Evolutionary conservation across 2,329 filamentous ascomycete species (phyloP), one percentile per base, ranked within the genome.

Genomic region (Ophiocordyceps polyrhachis-furcata): DNA sequence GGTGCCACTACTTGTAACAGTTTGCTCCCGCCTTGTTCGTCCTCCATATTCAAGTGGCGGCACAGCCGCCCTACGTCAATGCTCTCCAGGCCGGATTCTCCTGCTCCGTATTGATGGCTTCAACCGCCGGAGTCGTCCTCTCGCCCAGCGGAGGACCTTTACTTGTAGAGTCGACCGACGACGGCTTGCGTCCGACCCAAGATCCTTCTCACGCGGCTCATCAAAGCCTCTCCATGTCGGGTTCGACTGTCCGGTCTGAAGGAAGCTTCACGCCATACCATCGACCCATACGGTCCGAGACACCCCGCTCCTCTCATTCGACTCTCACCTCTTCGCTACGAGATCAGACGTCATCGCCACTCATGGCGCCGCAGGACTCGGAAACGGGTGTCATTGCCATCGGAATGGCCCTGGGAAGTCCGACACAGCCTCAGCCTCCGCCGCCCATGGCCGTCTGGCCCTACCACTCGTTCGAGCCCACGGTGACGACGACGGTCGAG

Each of bases 341-440:
- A 17, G 40, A 45, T 4, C 41, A 28, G 11, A 8, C 29, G 2
- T n/a, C 19, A 13, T 41, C 44, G 21, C 37, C 11, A 15, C 20
- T 42, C 8, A n/a, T 65, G 44, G 35, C 35, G 9, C 35, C 17
- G 8, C 17, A 17, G 11, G 58, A 55, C 28, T 43, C 50, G 13
- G 51, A 54, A 38, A 55, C 51, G 19, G 54, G 54, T 12, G 49
- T 58, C n/a, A 56, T 57, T 48, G 68, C 65, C 51, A 86, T 87
- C 49, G 83, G 83, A 11, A 79, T 87, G 69, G 82, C 82, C 1
- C 62, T 86, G 46, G 82, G 81, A 29, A 86, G 81, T 53, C 82
- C 82, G 21, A 63, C 68, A n/a, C 63, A 65, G 37, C 58, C 62
- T 15, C 62, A 63, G 31, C 47, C 49, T 31, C 45, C 45, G 44